Conservation (phyloP, 1,284 basidiomycete species). For the Sporisorium graminicola region DNA sequence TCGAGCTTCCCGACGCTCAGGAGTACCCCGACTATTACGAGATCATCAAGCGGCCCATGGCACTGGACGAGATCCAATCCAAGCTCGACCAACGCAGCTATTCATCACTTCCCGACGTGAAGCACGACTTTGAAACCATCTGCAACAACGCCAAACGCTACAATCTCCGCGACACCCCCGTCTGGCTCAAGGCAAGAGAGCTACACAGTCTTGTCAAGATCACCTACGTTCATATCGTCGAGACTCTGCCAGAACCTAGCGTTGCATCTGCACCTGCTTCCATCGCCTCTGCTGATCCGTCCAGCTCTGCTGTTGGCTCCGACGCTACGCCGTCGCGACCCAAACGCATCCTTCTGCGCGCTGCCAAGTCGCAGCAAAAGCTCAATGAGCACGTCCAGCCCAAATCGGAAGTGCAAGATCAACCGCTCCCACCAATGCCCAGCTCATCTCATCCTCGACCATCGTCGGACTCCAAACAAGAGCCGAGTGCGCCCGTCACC, state of each 20-base stretch:
- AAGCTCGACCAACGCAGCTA: conserved; percentile 79
- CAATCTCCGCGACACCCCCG: conserved; percentile 85
- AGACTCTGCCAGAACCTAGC: conserved; percentile 41
- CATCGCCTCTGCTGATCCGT: not conserved
- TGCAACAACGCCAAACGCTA: conserved; percentile 91
- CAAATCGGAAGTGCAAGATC: conserved; percentile 21
- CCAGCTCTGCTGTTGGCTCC: not conserved
- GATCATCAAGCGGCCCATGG: conserved; percentile 84
- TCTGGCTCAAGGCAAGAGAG: conserved; percentile 84
- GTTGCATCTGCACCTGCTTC: conserved; percentile 16
- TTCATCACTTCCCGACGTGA: conserved; percentile 78
- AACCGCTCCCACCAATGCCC: conserved; percentile 11
- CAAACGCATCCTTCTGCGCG: conserved; percentile 44
- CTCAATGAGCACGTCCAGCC: conserved; percentile 29
- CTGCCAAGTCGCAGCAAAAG: conserved; percentile 35
- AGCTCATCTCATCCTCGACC: conserved; percentile 5
- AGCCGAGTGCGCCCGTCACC: conserved; percentile 10
- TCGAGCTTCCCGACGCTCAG: conserved; percentile 80
- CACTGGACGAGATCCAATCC: conserved; percentile 82
- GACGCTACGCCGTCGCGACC: conserved; percentile 23
- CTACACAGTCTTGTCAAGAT: conserved; percentile 70
- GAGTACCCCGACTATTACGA: conserved; percentile 93
- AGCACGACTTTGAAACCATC: conserved; percentile 84
- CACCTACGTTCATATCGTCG: conserved; percentile 54
- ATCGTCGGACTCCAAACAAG: conserved; percentile 1